phyloP scores from a whole-genome alignment of 2,329 filamentous ascomycete species.

The Immersiporthe knoxdaviesiana region DNA sequence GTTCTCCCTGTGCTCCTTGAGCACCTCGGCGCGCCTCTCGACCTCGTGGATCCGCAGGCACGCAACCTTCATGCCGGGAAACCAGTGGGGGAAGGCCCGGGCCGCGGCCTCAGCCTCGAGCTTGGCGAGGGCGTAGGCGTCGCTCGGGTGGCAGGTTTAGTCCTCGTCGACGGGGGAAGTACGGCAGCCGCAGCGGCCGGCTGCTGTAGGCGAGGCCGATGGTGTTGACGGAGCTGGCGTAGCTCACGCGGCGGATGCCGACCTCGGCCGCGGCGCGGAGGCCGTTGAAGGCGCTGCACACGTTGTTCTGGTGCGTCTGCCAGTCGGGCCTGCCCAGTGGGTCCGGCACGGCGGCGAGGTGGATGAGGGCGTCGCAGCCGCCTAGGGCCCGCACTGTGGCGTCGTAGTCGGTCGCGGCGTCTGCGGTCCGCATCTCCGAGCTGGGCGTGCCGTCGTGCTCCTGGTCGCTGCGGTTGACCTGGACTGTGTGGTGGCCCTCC shows the following conservation, averaged over 20 bases:
- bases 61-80: conserved; percentile 42
- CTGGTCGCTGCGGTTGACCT: conserved; percentile 40
- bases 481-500: conserved; percentile 39
- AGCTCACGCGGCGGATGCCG: conserved; percentile 42
- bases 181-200: conserved; percentile 40
- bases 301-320: conserved; percentile 43
- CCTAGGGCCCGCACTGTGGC: conserved; percentile 31
- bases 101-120: conserved; percentile 41
- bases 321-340: conserved; percentile 39
- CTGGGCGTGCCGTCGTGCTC: conserved; percentile 38
- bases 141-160: conserved; percentile 39
- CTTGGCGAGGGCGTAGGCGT: conserved; percentile 43
- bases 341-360: conserved; percentile 41
- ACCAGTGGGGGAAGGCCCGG: conserved; percentile 41
- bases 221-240: conserved; percentile 43
- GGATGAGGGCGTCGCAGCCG: conserved; percentile 17
- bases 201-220: conserved; percentile 43
- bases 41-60: conserved; percentile 45
- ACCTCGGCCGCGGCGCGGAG: conserved; percentile 41
- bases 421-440: conserved; percentile 40
- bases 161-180: conserved; percentile 44
- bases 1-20: conserved; percentile 38
- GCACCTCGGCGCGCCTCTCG: conserved; percentile 36
- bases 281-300: conserved; percentile 44
- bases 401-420: conserved; percentile 40